Evolutionary conservation across 2,329 filamentous ascomycete genomes (phyloP), one percentile per base, ranked within the genome.

Genomic region (Fusarium nanum): DNA sequence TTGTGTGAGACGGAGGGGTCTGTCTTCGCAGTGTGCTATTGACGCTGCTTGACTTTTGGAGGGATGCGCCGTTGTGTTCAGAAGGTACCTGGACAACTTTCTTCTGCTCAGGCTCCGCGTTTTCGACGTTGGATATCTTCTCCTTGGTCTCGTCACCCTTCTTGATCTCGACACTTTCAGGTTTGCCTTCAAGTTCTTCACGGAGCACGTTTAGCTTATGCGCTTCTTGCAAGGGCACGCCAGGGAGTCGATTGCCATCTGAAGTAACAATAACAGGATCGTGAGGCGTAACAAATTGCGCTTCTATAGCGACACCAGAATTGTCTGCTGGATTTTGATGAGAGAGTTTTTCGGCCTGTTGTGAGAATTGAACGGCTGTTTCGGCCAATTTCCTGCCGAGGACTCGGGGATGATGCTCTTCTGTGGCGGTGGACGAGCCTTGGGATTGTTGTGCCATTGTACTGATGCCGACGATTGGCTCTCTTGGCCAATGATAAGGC

Each of bases 201-300:
- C 85, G 88, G 44, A 92, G 77, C 7, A 82, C 75, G 76, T 94
- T 94, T 59, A 94, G 83, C 76, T 89, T 91, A 65, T 88, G 83
- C 2, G 92, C 91, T 80, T 94, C 92, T 32, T 87, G 83, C 7
- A 93, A 76, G 2, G 92, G 91, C 3, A 94, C 89, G 2, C 87
- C 86, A 0, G 92, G 92, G 8, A 94, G 78, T 41, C 91, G 83
- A 48, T 86, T 85, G 30, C 91, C 91, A 76, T 91, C 87, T 16
- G 86, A 85, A 2, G 91, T 93, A 56, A 90, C 82, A 47, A 94
- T 87, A 18, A 94, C 88, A 1, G 91, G 88, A 76, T 94, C 92
- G 50, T 91, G 88, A 0, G 90, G 86, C 1, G 92, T 94, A 32
- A 91, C 81, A 65, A 86, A 89, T n/a, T 80, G 85, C 30, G 91